Evolutionary conservation across 139 green algal genomes (phyloP).

Genomic region (Picochlorum sp.): DNA sequence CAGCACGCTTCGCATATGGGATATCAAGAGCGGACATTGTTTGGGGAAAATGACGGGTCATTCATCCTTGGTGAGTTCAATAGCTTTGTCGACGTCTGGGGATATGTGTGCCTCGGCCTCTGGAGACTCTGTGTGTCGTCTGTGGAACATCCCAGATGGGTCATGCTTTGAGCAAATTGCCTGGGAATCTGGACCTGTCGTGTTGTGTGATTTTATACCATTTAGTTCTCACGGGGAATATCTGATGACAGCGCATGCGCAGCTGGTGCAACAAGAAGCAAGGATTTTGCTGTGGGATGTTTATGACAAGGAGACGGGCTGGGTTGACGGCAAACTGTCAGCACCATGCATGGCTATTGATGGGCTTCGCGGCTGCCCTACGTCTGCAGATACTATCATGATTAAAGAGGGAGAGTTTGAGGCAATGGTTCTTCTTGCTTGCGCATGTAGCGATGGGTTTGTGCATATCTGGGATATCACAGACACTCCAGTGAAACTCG

Average conservation of each 20-base stretch:
- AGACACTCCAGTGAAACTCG: not conserved
- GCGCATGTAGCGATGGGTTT: conserved; percentile 74
- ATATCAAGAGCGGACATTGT: not conserved
- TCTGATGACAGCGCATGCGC: conserved; percentile 18
- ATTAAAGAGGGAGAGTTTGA: not conserved
- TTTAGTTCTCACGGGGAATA: not conserved
- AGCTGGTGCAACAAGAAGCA: conserved; percentile 18
- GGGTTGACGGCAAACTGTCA: conserved; percentile 19
- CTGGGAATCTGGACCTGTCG: conserved; percentile 19
- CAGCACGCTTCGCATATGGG: conserved; percentile 4
- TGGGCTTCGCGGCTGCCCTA: conserved; percentile 2
- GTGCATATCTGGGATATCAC: conserved; percentile 50
- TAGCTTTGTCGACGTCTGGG: conserved; percentile 3
- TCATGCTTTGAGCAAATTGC: conserved; percentile 8
- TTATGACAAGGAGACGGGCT: conserved; percentile 8
- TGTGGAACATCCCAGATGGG: conserved; percentile 8
- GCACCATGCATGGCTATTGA: conserved; percentile 9
- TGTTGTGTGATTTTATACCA: conserved; percentile 8
- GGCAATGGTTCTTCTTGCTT: conserved; percentile 37
- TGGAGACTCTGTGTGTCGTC: not conserved
- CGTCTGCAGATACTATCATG: not conserved
- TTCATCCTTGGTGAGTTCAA: not conserved
- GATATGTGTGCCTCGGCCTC: conserved; percentile 11
- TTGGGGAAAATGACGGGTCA: not conserved
- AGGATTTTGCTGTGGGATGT: conserved; percentile 24